A percentile compares a stretch with the other conserved stretches of the same genome.
These are phyloP conservation scores for Zalaria obscura DNA, from an alignment of 2,329 filamentous ascomycete genomes.

Conservation along the genomic window DNA sequence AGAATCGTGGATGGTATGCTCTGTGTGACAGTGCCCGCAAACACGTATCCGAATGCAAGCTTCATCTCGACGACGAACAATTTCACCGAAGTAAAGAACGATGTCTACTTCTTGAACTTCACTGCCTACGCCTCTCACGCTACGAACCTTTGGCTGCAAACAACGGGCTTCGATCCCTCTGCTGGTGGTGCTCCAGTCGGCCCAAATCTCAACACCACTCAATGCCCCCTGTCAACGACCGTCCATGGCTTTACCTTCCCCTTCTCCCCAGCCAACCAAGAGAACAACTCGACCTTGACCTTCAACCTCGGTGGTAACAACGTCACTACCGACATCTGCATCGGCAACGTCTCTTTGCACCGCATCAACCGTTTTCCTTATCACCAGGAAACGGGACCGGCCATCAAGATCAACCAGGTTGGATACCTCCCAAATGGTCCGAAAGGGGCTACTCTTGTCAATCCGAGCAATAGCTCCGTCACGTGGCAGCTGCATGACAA, in stretches of 20 bases:
- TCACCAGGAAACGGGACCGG: conserved; percentile 3
- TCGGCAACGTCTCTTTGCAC: conserved; percentile 2
- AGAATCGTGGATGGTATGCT: conserved; percentile 1
- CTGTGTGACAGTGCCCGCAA: conserved; percentile 4
- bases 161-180: conserved; percentile 2
- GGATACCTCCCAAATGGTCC: conserved; percentile 5
- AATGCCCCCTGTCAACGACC: conserved; percentile 1
- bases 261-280: conserved; percentile 6
- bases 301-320: conserved; percentile 3
- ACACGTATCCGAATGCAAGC: conserved; percentile 2
- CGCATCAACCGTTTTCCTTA: conserved; percentile 5
- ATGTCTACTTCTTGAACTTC: conserved; percentile 6
- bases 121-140: conserved; percentile 3
- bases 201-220: conserved; percentile 5
- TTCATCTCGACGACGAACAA: conserved; percentile 3
- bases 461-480: neutral
- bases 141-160: conserved; percentile 4
- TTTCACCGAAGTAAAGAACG: conserved; percentile 6
- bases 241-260: conserved; percentile 1
- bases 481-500: conserved; percentile 2
- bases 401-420: conserved; percentile 5
- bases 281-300: conserved; percentile 2
- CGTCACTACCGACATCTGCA: conserved; percentile 2
- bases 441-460: conserved; percentile 4
- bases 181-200: conserved; percentile 3